Base-by-base conservation (phyloP, 306 rosid species). In the Sicyos baderoa region DNA sequence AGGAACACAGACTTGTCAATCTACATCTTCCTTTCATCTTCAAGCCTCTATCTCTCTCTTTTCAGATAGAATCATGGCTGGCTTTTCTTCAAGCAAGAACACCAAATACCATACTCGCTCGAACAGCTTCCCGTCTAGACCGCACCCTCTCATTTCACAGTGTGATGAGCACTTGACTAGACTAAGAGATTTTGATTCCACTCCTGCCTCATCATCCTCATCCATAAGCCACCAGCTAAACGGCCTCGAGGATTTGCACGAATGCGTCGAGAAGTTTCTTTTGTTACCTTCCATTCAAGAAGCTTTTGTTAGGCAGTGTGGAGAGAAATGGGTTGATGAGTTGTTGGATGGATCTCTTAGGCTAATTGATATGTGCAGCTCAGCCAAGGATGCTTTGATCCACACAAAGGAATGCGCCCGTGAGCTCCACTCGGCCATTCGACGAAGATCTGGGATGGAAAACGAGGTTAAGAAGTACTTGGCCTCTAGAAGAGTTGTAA, bases 361-460 rank as follows among this genome's bases (percentile, higher is more conserved):
- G 56, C 54, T 81, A 32, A 42, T 76, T 74, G 85, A 80, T 47
- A 51, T 71, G 44, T 85, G 89, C 63, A 82, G 78, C 12, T 73
- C 81, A 7, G 82, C 86, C 45, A 79, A 85, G 58, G 89, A 85
- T 64, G 77, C 82, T n/a, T 65, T 80, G 48, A 56, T 85, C 9
- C 89, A 85, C 70, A 85, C 89, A 60, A 85, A 76, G 69, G 89
- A 79, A 27, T 82, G 81, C n/a, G 79, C 74, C 0, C 77, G 84
- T 0, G 83, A 85, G 49, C 77, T 85, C 11, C 86, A 79, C 73
- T 85, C 84, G 5, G 76, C 76, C 51, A 80, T 79, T 67, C 81
- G 89, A 7, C 69, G 86, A 62, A 75, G 84, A 78, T 18, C 81
- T 3, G 77, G 75, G 54, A 75, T 57, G 21, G 70, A 75, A 27